Evolutionary conservation across 2,329 filamentous ascomycete species (phyloP).

Genomic region (Stagonosporopsis cucurbitacearum): DNA sequence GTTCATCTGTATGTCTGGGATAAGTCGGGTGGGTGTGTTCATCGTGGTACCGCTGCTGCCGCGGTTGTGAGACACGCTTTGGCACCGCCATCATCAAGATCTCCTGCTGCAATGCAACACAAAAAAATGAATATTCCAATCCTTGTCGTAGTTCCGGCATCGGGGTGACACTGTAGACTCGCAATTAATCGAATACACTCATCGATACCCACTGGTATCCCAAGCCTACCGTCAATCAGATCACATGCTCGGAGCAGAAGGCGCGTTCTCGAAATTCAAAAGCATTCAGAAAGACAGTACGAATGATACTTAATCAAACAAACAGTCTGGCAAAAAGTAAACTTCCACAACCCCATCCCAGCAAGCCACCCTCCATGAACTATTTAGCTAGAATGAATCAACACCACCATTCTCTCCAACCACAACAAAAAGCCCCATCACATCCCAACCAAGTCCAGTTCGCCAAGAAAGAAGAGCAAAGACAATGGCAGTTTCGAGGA

Average conservation of each 20-base stretch:
- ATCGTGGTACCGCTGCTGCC: slow-evolving; percentile 10
- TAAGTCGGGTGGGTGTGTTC: not conserved
- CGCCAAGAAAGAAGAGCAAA: not conserved
- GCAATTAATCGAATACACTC: not conserved
- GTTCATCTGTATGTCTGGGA: not conserved
- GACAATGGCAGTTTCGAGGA: not conserved
- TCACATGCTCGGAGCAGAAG: too few relatives aligned
- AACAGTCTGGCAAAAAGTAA: not conserved
- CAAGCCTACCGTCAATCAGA: not conserved
- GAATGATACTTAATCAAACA: not conserved
- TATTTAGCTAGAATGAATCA: not conserved
- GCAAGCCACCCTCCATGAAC: not conserved
- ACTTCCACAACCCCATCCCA: not conserved
- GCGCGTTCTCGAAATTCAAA: not conserved
- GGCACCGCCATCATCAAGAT: not conserved
- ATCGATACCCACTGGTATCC: not conserved
- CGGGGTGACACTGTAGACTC: not conserved
- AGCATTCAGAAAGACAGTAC: not conserved
- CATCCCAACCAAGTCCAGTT: not conserved
- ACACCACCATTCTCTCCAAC: not conserved
- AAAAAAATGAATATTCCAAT: not conserved
- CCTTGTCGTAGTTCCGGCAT: not conserved
- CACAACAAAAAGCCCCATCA: not conserved
- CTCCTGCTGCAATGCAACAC: not conserved
- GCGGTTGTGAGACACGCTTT: not conserved